Evolutionary conservation across 139 green algal genomes (phyloP).

Genomic region (Chlamydomonas sphaeroides): DNA sequence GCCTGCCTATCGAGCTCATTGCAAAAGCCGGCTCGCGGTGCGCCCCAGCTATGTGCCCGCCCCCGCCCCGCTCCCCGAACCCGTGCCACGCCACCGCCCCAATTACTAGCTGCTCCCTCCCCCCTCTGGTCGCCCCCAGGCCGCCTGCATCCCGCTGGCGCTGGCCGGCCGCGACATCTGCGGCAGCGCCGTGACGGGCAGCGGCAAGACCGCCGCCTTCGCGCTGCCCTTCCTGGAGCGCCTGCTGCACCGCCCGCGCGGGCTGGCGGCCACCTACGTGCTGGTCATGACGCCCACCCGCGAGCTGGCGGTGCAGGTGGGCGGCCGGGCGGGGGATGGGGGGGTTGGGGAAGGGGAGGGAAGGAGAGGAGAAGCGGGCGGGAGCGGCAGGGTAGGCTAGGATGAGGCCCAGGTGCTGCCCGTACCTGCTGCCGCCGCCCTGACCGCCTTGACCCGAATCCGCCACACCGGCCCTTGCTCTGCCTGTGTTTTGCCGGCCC

Average conservation of each 20-base stretch:
- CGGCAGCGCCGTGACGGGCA: slow-evolving; percentile 94
- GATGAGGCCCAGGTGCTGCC: too few species aligned
- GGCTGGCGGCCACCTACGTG: slow-evolving; percentile 80
- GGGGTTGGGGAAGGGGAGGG: slow-evolving; percentile 1
- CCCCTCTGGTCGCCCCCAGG: slow-evolving; percentile 56
- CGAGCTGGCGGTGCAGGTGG: slow-evolving; percentile 93
- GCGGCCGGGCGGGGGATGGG: not conserved
- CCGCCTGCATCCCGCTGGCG: slow-evolving; percentile 93
- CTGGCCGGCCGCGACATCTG: slow-evolving; percentile 95
- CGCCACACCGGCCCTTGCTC: too few species aligned
- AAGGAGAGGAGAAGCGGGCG: too few species aligned
- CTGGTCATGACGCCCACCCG: slow-evolving; percentile 90
- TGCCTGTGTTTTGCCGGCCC: not conserved
- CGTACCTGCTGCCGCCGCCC: too few species aligned
- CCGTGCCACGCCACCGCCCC: not conserved
- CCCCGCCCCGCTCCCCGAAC: too few species aligned
- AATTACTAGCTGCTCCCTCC: not conserved
- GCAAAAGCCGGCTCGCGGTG: too few species aligned
- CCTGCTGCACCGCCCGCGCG: slow-evolving; percentile 84
- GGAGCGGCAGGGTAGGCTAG: too few species aligned
- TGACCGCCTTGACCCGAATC: too few species aligned
- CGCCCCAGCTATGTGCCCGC: too few species aligned
- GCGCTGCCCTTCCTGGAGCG: slow-evolving; percentile 92
- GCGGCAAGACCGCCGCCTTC: slow-evolving; percentile 98
- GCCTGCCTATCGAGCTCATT: too few species aligned